A percentile compares a stretch with the other conserved stretches of the same genome.
phyloP scores from a whole-genome alignment of 306 rosid genomes.

The Hippophae gyantsensis region DNA sequence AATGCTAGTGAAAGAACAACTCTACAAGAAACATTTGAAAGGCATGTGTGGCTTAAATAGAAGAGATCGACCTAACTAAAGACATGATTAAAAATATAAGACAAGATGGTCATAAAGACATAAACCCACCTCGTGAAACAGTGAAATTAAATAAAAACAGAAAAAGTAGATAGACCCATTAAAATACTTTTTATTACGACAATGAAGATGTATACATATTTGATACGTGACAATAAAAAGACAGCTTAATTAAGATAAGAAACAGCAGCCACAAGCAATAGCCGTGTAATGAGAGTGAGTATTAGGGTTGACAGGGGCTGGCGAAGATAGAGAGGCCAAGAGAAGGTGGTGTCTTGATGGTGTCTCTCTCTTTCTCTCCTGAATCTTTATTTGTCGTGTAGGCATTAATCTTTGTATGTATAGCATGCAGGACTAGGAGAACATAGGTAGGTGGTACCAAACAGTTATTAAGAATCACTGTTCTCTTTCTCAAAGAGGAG shows the following conservation, averaged over 20 bases:
- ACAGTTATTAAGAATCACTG: constrained; percentile 17
- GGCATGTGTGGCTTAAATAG: too few species aligned
- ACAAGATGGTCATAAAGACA: neutral
- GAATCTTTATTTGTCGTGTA: neutral
- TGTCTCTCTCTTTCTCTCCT: too few species aligned
- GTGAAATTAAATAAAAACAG: constrained; percentile 24
- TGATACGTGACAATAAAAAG: too few species aligned
- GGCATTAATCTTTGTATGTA: neutral
- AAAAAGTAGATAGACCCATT: constrained; percentile 10
- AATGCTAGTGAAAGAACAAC: too few species aligned
- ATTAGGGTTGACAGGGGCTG: constrained; percentile 42
- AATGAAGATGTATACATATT: too few species aligned
- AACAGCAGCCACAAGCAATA: neutral
- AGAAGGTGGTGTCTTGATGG: neutral
- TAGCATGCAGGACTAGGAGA: neutral
- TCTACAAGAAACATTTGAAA: too few species aligned
- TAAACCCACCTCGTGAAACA: constrained; percentile 19
- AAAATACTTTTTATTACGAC: neutral
- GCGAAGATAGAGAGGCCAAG: neutral
- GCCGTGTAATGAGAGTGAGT: constrained; percentile 19
- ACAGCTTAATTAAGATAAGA: too few species aligned
- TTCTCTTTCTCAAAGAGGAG: neutral
- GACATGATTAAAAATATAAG: neutral
- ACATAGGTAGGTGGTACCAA: neutral
- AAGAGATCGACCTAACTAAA: too few species aligned